phyloP scores from a whole-genome alignment of 192 early-diverging fungal genomes.

The Coemansia sp. region DNA sequence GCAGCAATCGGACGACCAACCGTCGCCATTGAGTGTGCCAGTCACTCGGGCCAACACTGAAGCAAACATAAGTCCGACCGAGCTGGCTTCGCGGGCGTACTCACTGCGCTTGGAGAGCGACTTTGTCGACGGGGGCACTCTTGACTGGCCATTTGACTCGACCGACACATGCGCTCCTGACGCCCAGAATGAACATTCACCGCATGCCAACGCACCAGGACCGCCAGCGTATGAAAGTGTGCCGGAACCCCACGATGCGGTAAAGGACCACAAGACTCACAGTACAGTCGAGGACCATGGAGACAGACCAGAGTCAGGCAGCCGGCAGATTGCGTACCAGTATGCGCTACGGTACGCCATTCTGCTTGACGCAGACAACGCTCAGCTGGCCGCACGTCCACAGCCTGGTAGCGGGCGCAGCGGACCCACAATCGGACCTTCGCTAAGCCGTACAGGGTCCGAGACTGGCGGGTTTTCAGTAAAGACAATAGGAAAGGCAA shows the following conservation, averaged over 20 bases:
- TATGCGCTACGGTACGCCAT: slow-evolving; percentile 56
- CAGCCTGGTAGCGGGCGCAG: not conserved
- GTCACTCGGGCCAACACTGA: not conserved
- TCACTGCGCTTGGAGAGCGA: slow-evolving; percentile 14
- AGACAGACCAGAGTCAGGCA: slow-evolving; percentile 8
- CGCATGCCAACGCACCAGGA: not conserved
- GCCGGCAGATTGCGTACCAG: slow-evolving; percentile 45
- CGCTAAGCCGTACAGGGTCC: not conserved
- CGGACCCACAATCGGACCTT: slow-evolving; percentile 1
- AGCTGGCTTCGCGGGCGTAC: not conserved
- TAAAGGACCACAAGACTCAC: not conserved
- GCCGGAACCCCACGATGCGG: not conserved
- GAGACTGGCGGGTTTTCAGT: slow-evolving; percentile 21
- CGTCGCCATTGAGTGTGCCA: slow-evolving; percentile 10
- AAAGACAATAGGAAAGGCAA: slow-evolving; percentile 41
- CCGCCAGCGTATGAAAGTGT: not conserved
- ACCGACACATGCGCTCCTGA: not conserved
- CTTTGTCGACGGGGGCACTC: slow-evolving; percentile 8
- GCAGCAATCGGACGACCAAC: not conserved
- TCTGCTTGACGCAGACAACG: slow-evolving; percentile 48
- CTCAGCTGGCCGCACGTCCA: slow-evolving; percentile 41
- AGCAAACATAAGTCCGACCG: not conserved
- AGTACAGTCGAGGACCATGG: not conserved
- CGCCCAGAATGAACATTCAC: not conserved
- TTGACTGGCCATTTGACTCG: slow-evolving; percentile 15